These are phyloP conservation scores for Rhodosporidiobolus sp. DNA, from an alignment of 768 basidiomycete species.

Conservation along the genomic window DNA sequence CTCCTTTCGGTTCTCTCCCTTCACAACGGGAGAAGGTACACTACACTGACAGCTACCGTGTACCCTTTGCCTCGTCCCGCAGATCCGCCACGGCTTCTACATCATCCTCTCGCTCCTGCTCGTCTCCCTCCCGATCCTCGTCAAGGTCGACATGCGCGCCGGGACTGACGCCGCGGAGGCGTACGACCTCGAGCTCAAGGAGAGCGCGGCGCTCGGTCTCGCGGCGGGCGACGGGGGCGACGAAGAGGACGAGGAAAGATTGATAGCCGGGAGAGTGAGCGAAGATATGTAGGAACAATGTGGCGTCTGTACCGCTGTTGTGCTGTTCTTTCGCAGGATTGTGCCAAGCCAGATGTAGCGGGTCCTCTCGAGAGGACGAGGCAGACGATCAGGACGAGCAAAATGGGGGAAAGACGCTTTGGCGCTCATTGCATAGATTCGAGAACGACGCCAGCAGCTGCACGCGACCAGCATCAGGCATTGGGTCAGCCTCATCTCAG, in stretches of 20 bases:
- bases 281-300: too few species aligned
- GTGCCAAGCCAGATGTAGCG: too few species aligned
- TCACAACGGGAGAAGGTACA: too few species aligned
- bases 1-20: background rate
- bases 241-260: slow-evolving; percentile 7
- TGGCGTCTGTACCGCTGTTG: too few species aligned
- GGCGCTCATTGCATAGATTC: slow-evolving; percentile 2
- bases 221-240: background rate
- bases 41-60: too few species aligned
- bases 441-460: slow-evolving; percentile 19
- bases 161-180: slow-evolving; percentile 59
- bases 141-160: slow-evolving; percentile 60
- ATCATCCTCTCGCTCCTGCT: slow-evolving; percentile 66
- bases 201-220: background rate
- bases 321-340: too few species aligned
- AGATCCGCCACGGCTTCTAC: slow-evolving; percentile 81
- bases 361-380: too few species aligned
- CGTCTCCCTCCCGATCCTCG: slow-evolving; percentile 69
- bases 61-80: background rate
- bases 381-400: background rate
- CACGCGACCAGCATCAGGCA: too few species aligned
- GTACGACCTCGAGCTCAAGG: slow-evolving; percentile 40
- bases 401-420: too few species aligned
- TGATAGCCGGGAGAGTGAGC: too few species aligned
- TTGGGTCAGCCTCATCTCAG: too few species aligned